Evolutionary conservation across 257 asterid species (phyloP).

Genomic region (Phtheirospermum japonicum): DNA sequence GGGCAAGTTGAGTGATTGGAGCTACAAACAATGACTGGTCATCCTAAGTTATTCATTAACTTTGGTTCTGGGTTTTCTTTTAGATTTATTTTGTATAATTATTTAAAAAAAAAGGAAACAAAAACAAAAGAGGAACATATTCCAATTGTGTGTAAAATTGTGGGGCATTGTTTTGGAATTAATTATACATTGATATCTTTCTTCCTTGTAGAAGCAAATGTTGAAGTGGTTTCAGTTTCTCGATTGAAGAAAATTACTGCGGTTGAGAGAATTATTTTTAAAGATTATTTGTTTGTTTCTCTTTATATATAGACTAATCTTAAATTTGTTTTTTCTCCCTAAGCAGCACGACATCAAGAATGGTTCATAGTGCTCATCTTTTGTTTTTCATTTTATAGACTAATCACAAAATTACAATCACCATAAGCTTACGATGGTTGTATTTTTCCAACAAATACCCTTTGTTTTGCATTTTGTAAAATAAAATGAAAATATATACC

Average conservation of each 20-base stretch:
- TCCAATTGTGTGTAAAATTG: conserved; percentile 29
- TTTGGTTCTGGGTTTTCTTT: conserved; percentile 16
- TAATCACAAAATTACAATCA: no score
- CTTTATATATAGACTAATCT: no score
- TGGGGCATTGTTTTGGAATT: conserved; percentile 28
- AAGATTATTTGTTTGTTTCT: no score
- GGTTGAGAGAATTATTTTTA: neutral
- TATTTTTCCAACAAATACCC: no score
- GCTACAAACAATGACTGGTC: conserved; percentile 45
- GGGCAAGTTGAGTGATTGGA: conserved; percentile 67
- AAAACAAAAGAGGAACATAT: conserved; percentile 9
- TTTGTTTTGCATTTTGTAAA: no score
- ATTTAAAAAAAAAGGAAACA: neutral
- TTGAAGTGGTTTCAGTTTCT: conserved; percentile 25
- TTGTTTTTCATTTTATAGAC: no score
- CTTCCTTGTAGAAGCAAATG: conserved; percentile 19
- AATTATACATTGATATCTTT: conserved; percentile 14
- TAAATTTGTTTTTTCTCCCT: no score
- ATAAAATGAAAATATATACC: no score
- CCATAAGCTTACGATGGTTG: no score
- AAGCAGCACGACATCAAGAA: no score
- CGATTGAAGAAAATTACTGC: neutral
- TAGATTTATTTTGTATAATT: conserved; percentile 35
- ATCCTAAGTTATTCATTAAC: conserved; percentile 16
- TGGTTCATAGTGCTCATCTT: no score